Conservation (phyloP, 164 flowering plant species). For the Brasenia schreberi region DNA sequence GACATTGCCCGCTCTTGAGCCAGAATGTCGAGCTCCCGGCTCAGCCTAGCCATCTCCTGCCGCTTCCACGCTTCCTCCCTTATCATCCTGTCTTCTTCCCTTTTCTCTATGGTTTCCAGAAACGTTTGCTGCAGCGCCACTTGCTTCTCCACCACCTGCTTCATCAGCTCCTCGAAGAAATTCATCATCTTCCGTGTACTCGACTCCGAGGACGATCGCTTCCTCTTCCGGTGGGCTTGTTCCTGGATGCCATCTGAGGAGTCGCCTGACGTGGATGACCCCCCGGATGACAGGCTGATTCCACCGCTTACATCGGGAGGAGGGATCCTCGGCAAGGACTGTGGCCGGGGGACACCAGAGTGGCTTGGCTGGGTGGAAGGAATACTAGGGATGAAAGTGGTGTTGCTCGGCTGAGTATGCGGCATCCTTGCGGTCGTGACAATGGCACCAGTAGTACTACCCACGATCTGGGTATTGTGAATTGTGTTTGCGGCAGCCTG, state of each 20-base stretch:
- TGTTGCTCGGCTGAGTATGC: neutral
- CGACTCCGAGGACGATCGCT: slow-evolving; percentile 12
- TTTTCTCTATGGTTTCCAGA: slow-evolving; percentile 54
- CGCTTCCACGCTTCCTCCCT: slow-evolving; percentile 74
- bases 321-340: neutral
- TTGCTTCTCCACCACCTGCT: slow-evolving; percentile 64
- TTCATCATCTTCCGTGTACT: slow-evolving; percentile 30
- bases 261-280: slow-evolving; percentile 24
- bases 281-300: slow-evolving; percentile 38
- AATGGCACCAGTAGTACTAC: slow-evolving; percentile 4
- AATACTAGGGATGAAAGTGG: neutral
- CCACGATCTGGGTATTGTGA: slow-evolving; percentile 4
- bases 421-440: slow-evolving; percentile 6
- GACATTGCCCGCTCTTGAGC: slow-evolving; percentile 54
- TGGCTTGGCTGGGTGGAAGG: slow-evolving; percentile 2
- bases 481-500: neutral
- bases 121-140: slow-evolving; percentile 55
- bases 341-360: slow-evolving; percentile 1
- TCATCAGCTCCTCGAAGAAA: slow-evolving; percentile 52
- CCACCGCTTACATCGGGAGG: slow-evolving; percentile 15
- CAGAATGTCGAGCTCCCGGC: slow-evolving; percentile 43
- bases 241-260: slow-evolving; percentile 2
- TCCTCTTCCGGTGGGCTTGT: slow-evolving; percentile 21
- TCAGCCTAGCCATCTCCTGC: slow-evolving; percentile 48
- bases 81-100: slow-evolving; percentile 56